Percentiles rank a stretch among this genome's conserved stretches.
phyloP scores from a whole-genome alignment of 495 filamentous ascomycete species.

The Xylaria intraflava region DNA sequence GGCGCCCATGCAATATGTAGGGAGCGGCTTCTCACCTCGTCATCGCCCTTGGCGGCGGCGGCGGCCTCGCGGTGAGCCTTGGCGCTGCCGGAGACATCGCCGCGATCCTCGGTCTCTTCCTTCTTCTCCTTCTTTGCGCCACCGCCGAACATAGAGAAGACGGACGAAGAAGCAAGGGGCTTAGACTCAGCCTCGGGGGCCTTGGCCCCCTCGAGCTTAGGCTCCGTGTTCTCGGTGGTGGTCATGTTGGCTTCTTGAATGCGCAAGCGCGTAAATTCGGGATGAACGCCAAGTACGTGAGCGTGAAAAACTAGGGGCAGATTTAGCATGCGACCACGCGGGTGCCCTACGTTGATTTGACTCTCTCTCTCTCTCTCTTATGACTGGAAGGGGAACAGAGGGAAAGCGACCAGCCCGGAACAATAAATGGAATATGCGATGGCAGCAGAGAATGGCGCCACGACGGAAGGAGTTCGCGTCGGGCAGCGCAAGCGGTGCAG shows the following conservation, averaged over 20 bases:
- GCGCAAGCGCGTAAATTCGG: background rate
- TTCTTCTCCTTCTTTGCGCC: slow-evolving; percentile 80
- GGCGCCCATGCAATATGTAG: background rate
- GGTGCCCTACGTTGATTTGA: background rate
- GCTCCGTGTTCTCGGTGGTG: slow-evolving; percentile 37
- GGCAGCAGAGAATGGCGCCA: background rate
- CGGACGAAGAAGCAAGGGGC: slow-evolving; percentile 41
- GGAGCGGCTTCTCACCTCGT: slow-evolving; percentile 28
- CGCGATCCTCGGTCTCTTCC: slow-evolving; percentile 62
- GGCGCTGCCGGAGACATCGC: slow-evolving; percentile 78
- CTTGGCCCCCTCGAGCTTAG: slow-evolving; percentile 34
- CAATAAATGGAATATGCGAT: background rate
- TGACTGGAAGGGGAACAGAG: background rate
- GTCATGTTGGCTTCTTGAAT: slow-evolving; percentile 26
- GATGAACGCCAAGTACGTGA: background rate
- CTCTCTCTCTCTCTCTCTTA: background rate
- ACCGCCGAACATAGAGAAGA: slow-evolving; percentile 98
- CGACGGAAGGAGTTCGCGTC: background rate
- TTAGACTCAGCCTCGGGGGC: slow-evolving; percentile 29
- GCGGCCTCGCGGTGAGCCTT: slow-evolving; percentile 72
- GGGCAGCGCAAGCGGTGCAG: background rate
- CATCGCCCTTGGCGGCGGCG: slow-evolving; percentile 45
- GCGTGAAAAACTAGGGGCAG: background rate
- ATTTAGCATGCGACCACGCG: background rate
- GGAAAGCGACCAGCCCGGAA: background rate